Percentiles rank a stretch among this genome's conserved stretches.
These are phyloP conservation scores for Elsinoe fawcettii DNA, from an alignment of 2,329 filamentous ascomycete species.

Conservation along the genomic window DNA sequence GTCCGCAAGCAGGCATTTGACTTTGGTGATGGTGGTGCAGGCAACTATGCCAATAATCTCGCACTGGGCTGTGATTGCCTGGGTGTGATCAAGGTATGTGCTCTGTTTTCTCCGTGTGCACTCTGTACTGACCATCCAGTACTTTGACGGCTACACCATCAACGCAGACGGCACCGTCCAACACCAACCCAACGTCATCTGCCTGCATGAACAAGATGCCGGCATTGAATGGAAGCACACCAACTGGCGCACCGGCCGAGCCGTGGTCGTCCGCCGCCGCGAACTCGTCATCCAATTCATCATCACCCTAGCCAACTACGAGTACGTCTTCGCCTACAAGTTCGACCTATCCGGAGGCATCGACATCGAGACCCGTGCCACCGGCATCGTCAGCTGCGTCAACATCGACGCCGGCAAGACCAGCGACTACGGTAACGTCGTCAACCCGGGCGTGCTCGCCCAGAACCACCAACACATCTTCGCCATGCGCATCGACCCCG, in stretches of 20 bases:
- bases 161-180: slow-evolving; percentile 47
- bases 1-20: slow-evolving; percentile 65
- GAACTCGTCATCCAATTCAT: slow-evolving; percentile 61
- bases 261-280: slow-evolving; percentile 53
- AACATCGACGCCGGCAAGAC: slow-evolving; percentile 52
- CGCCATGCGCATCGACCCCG: slow-evolving; percentile 56
- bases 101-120: no score
- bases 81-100: slow-evolving; percentile 35
- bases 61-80: slow-evolving; percentile 61
- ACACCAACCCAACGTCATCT: slow-evolving; percentile 52
- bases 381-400: slow-evolving; percentile 57
- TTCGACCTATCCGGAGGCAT: slow-evolving; percentile 58
- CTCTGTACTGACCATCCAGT: slow-evolving; percentile 24
- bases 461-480: slow-evolving; percentile 68
- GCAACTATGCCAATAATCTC: slow-evolving; percentile 59
- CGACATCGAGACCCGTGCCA: slow-evolving; percentile 55
- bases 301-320: slow-evolving; percentile 63
- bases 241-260: slow-evolving; percentile 56
- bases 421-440: slow-evolving; percentile 44
- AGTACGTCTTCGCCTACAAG: slow-evolving; percentile 59
- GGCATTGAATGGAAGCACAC: slow-evolving; percentile 66
- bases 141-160: slow-evolving; percentile 51
- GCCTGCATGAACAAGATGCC: slow-evolving; percentile 61
- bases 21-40: slow-evolving; percentile 60
- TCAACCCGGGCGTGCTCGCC: slow-evolving; percentile 56